Percentiles rank a stretch among this genome's conserved stretches.
Conservation (phyloP, 257 asterid genomes). For the Plantago ovata region DNA sequence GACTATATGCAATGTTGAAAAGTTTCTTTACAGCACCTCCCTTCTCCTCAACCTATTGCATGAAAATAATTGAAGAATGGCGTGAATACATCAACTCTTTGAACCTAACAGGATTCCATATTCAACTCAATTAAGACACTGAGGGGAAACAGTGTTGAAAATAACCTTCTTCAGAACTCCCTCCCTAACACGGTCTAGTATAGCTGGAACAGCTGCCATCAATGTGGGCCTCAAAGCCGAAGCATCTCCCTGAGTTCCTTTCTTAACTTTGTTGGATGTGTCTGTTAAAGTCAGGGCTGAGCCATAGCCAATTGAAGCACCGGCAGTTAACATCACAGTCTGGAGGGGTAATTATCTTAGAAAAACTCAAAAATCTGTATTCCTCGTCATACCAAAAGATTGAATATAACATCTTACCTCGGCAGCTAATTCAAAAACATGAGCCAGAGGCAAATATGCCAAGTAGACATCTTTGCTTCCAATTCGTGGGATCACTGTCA, state of each 20-base stretch:
- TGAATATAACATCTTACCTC: conserved; percentile 52
- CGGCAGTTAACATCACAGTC: conserved; percentile 83
- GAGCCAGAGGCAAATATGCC: conserved; percentile 95
- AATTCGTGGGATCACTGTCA: conserved; percentile 69
- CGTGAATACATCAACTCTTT: conserved; percentile 13
- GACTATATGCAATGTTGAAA: conserved; percentile 59
- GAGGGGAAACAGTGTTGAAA: conserved; percentile 4
- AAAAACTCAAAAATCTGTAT: conserved; percentile 15
- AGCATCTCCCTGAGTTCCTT: conserved; percentile 89
- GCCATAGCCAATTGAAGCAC: conserved; percentile 82
- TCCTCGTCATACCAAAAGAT: conserved; percentile 11
- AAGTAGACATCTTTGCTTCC: conserved; percentile 68
- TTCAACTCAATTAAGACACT: conserved; percentile 3
- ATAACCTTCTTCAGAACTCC: conserved; percentile 86
- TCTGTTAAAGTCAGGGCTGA: conserved; percentile 84
- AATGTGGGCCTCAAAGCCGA: conserved; percentile 73
- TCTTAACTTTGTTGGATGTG: conserved; percentile 82
- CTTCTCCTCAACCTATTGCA: conserved; percentile 70
- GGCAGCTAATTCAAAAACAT: conserved; percentile 88
- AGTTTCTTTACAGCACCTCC: conserved; percentile 78
- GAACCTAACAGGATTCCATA: conserved; percentile 13
- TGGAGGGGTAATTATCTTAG: conserved; percentile 38
- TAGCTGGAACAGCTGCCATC: conserved; percentile 90
- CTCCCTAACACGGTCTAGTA: conserved; percentile 85
- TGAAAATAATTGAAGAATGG: conserved; percentile 11